These are phyloP conservation scores for Malania oleifera DNA, from an alignment of 164 flowering plant genomes.

Conservation along the genomic window DNA sequence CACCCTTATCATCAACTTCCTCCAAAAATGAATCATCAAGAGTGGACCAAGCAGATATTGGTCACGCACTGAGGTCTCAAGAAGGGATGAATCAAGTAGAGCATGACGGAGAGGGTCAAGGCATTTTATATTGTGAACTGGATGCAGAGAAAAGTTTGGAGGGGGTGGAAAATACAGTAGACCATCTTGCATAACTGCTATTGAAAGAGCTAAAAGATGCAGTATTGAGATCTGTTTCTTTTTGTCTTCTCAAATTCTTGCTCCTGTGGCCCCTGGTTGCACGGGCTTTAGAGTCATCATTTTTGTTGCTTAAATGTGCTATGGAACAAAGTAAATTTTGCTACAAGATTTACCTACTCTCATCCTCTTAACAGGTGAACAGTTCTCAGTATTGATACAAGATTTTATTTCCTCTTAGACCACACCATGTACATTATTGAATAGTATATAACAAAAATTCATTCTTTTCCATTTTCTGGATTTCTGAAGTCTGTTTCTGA, in stretches of 20 bases:
- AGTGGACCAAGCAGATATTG: constrained; percentile 13
- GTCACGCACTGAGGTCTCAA: constrained; percentile 3
- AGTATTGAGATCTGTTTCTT: no score
- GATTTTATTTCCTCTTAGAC: not conserved
- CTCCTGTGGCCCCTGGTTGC: not conserved
- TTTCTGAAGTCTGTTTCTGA: no score
- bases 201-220: not conserved
- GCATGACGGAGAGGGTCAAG: constrained; percentile 25
- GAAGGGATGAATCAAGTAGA: constrained; percentile 10
- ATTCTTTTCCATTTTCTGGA: not conserved
- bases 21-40: constrained; percentile 9
- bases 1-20: constrained; percentile 17
- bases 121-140: constrained; percentile 40
- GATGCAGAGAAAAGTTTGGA: constrained; percentile 21
- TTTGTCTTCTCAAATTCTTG: not conserved
- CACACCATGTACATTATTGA: constrained; percentile 1
- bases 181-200: constrained; percentile 7
- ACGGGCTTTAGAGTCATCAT: not conserved
- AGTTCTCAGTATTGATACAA: not conserved
- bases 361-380: not conserved
- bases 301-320: constrained; percentile 2
- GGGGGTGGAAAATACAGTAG: constrained; percentile 4
- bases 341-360: not conserved
- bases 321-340: not conserved
- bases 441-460: not conserved